Conservation (phyloP, 768 basidiomycete species). For the Kwoniella dendrophila region DNA sequence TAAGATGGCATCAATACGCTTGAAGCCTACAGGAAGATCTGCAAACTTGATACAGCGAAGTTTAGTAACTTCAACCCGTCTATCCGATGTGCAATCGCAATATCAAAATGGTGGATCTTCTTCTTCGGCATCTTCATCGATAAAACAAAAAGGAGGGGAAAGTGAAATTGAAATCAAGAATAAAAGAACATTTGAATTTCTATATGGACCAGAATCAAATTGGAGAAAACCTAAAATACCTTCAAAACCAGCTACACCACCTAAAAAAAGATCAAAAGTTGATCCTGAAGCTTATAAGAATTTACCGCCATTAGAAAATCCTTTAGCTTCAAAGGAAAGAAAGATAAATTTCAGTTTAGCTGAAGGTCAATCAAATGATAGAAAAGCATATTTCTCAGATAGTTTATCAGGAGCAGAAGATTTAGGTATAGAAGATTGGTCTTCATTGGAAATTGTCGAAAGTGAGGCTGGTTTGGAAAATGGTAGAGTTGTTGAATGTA, state of each 20-base stretch:
- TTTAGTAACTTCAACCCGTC: neutral
- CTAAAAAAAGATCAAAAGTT: slow-evolving; percentile 13
- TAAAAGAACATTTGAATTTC: slow-evolving; percentile 13
- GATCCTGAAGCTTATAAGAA: slow-evolving; percentile 20
- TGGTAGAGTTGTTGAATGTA: slow-evolving; percentile 41
- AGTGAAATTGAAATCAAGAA: neutral
- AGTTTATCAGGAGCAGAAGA: too few species aligned
- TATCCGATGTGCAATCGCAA: neutral
- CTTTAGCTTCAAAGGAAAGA: slow-evolving; percentile 22
- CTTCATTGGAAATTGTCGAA: slow-evolving; percentile 7
- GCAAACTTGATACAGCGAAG: neutral
- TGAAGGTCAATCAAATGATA: slow-evolving; percentile 28
- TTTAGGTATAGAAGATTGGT: slow-evolving; percentile 16
- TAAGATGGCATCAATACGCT: slow-evolving; percentile 1
- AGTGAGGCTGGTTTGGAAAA: slow-evolving; percentile 25
- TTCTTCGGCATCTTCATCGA: neutral
- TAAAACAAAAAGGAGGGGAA: too few species aligned
- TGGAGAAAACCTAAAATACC: slow-evolving; percentile 22
- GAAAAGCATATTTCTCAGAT: slow-evolving; percentile 30
- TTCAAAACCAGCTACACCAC: slow-evolving; percentile 15
- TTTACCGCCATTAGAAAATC: slow-evolving; percentile 10
- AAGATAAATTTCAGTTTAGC: slow-evolving; percentile 21
- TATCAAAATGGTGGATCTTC: neutral
- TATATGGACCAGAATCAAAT: slow-evolving; percentile 14
- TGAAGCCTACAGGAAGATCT: neutral